Conservation (phyloP, 306 rosid genomes). For the Fragaria vesca region DNA sequence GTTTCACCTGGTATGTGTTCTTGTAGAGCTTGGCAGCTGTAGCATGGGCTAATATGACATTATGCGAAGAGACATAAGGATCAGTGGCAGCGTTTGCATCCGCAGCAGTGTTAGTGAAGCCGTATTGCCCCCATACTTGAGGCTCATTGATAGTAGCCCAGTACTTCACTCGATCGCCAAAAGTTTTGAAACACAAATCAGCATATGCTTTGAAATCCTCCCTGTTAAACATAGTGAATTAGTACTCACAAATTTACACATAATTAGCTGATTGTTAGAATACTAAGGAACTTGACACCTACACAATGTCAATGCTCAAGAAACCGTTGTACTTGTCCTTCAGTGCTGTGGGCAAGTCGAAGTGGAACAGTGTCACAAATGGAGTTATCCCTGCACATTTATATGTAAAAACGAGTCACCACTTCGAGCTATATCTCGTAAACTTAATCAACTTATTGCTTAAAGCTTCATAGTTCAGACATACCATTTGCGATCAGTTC, state of each 20-base stretch:
- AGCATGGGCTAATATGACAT: neutral
- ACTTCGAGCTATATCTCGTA: neutral
- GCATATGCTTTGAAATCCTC: slow-evolving; percentile 9
- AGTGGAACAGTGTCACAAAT: slow-evolving; percentile 16
- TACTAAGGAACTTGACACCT: neutral
- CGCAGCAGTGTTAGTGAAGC: neutral
- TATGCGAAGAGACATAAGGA: neutral
- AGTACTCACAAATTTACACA: neutral
- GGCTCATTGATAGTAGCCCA: slow-evolving; percentile 17
- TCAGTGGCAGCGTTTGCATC: neutral
- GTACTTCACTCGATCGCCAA: slow-evolving; percentile 12
- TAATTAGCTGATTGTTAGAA: neutral
- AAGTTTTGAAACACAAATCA: slow-evolving; percentile 5
- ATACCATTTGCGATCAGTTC: slow-evolving; percentile 4
- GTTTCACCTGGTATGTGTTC: neutral
- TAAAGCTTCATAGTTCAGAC: neutral
- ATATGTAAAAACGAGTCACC: neutral
- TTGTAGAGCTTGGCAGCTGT: slow-evolving; percentile 4
- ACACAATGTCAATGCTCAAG: slow-evolving; percentile 1
- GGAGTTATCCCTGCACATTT: slow-evolving; percentile 7
- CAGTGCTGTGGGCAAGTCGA: slow-evolving; percentile 11
- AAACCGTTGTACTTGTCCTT: neutral
- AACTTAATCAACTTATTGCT: neutral
- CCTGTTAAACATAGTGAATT: neutral
- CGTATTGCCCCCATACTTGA: slow-evolving; percentile 1